A percentile compares a stretch with the other conserved stretches of the same genome.
phyloP scores from a whole-genome alignment of 1,284 basidiomycete species.

The Phylloporus gajari region DNA sequence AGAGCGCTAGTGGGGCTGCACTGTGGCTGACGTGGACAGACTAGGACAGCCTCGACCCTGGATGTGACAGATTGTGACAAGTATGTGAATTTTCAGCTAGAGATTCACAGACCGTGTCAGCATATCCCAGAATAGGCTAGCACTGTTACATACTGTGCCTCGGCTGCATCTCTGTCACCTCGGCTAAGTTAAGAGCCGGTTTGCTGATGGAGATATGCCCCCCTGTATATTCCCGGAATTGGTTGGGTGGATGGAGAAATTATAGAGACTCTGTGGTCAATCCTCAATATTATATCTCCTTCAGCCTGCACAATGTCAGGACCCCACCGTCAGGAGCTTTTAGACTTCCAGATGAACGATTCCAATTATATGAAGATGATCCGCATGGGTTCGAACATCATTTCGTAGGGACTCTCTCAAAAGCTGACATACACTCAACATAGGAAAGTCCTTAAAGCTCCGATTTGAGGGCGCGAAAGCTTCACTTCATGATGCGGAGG shows the following conservation, averaged over 20 bases:
- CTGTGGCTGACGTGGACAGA: too few species aligned
- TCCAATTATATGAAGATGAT: constrained; percentile 28
- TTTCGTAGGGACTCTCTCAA: too few species aligned
- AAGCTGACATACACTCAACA: too few species aligned
- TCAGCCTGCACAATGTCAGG: constrained; percentile 8
- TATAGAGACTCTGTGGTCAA: constrained; percentile 18
- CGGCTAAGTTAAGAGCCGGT: too few species aligned
- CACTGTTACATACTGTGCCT: too few species aligned
- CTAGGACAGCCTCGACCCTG: too few species aligned
- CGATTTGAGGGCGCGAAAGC: not conserved
- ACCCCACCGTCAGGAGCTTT: not conserved
- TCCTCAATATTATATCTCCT: constrained; percentile 8
- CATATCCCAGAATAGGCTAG: too few species aligned
- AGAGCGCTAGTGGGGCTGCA: too few species aligned
- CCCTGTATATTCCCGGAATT: not conserved
- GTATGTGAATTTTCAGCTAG: too few species aligned
- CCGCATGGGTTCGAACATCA: not conserved
- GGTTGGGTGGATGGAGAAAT: constrained; percentile 5
- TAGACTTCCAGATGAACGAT: constrained; percentile 26
- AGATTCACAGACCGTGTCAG: too few species aligned
- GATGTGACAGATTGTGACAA: too few species aligned
- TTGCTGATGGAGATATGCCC: constrained; percentile 9
- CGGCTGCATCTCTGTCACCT: too few species aligned
- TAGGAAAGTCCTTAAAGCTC: not conserved
- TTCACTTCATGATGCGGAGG: not conserved